Evolutionary conservation across 495 filamentous ascomycete genomes (phyloP).

Genomic region (Immersiella caudata): DNA sequence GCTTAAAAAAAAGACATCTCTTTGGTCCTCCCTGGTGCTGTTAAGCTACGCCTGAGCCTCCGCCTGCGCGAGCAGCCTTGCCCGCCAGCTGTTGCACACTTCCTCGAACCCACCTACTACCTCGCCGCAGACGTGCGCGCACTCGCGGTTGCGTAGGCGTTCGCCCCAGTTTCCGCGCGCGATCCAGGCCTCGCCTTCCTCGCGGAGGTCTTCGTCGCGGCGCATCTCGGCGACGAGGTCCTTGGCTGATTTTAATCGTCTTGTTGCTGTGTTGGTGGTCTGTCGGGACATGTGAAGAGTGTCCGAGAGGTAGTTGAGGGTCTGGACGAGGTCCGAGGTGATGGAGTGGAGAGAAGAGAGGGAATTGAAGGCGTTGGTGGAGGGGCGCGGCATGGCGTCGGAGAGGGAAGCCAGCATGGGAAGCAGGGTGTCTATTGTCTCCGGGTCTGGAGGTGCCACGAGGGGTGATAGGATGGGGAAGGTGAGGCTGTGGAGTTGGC

Average conservation of each 20-base stretch:
- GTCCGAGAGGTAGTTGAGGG: conserved; percentile 85
- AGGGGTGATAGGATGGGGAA: conserved; percentile 70
- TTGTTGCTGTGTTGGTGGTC: conserved; percentile 73
- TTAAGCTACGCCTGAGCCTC: conserved; percentile 22
- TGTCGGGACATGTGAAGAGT: conserved; percentile 94
- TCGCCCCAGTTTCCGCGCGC: conserved; percentile 79
- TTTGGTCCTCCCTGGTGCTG: background rate
- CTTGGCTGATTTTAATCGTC: conserved; percentile 72
- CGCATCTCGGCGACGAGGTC: conserved; percentile 83
- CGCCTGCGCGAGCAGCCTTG: conserved; percentile 52
- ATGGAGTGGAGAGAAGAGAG: conserved; percentile 63
- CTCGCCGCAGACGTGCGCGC: conserved; percentile 75
- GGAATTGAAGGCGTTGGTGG: conserved; percentile 57
- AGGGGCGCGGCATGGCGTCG: conserved; percentile 58
- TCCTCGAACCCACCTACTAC: conserved; percentile 92
- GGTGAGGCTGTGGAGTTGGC: conserved; percentile 76
- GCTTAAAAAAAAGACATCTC: background rate
- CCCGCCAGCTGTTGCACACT: conserved; percentile 66
- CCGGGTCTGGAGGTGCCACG: conserved; percentile 53
- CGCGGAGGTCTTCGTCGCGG: conserved; percentile 75
- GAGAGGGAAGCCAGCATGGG: conserved; percentile 61
- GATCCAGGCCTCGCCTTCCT: conserved; percentile 81
- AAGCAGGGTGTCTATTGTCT: conserved; percentile 67
- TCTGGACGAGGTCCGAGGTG: conserved; percentile 75
- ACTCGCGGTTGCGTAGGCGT: conserved; percentile 72